phyloP scores from a whole-genome alignment of 805 yeast species.

The Saccharomycopsis lassenensis region DNA sequence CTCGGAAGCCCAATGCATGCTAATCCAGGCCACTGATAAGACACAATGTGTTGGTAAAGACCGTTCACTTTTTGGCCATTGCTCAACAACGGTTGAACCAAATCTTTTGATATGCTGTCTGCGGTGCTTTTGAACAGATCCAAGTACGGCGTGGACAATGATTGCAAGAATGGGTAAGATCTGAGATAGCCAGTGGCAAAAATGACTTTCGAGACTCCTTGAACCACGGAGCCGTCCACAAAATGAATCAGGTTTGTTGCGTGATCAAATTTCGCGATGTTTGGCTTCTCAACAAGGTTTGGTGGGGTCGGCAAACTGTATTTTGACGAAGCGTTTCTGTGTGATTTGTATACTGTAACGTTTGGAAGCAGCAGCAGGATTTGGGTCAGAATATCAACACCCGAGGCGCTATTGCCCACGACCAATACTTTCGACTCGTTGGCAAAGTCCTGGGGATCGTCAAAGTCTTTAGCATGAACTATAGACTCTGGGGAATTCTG shows the following conservation, averaged over 20 bases:
- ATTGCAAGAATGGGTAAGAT: conserved; percentile 49
- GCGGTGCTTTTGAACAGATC: conserved; percentile 1
- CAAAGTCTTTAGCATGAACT: conserved; percentile 47
- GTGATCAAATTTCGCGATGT: conserved; percentile 30
- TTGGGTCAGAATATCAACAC: conserved; percentile 60
- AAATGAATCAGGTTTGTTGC: conserved; percentile 32
- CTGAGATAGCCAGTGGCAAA: conserved; percentile 72
- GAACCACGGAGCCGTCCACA: conserved; percentile 35
- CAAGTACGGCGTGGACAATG: conserved; percentile 13
- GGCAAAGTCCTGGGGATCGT: conserved; percentile 33
- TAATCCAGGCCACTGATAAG: conserved; percentile 49
- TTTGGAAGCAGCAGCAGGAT: no score
- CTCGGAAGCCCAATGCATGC: conserved; percentile 54
- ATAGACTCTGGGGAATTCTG: conserved; percentile 35
- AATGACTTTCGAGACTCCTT: conserved; percentile 43
- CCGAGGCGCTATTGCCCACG: conserved; percentile 73
- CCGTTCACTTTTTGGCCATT: conserved; percentile 39
- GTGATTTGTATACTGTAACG: conserved; percentile 35
- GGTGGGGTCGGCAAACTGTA: conserved; percentile 23
- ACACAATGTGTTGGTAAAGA: conserved; percentile 49
- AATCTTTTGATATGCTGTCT: conserved; percentile 18
- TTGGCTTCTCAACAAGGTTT: conserved; percentile 32
- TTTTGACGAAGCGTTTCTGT: conserved; percentile 39
- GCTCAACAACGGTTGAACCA: conserved; percentile 29
- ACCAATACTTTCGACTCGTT: conserved; percentile 35